Conservation (phyloP, 108 stramenopile species). For the Nannochloropsis salina region DNA sequence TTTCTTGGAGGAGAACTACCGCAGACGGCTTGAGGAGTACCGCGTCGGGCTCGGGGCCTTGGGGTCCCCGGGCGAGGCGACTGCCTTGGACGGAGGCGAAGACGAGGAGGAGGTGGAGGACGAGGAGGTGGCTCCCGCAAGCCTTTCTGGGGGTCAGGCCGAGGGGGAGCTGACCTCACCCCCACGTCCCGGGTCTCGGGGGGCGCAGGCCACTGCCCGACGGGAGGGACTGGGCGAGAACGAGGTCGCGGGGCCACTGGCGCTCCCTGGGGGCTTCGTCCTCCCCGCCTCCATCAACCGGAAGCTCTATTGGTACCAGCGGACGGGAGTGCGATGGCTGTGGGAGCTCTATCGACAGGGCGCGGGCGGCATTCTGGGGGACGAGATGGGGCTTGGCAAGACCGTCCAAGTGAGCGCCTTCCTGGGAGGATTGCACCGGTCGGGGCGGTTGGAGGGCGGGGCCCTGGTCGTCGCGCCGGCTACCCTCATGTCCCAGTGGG, state of each 20-base stretch:
- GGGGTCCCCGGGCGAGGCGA: not conserved
- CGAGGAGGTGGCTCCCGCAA: not conserved
- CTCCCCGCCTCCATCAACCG: conserved; percentile 23
- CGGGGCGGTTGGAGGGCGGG: conserved; percentile 61
- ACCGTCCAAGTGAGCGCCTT: conserved; percentile 85
- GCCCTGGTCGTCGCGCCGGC: conserved; percentile 78
- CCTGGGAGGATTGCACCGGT: conserved; percentile 72
- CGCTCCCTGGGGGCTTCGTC: not conserved
- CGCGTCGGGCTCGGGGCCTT: not conserved
- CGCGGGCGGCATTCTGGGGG: conserved; percentile 84
- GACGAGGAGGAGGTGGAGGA: not conserved
- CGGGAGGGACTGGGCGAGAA: not conserved
- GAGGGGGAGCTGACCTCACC: too few species aligned
- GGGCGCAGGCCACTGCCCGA: not conserved
- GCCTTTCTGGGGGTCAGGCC: too few species aligned
- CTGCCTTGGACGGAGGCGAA: not conserved
- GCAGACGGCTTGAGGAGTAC: conserved; percentile 36
- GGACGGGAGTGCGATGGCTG: conserved; percentile 77
- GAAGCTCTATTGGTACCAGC: conserved; percentile 4
- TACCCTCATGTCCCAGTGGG: conserved; percentile 89
- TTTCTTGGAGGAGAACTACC: conserved; percentile 46
- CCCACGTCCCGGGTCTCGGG: not conserved
- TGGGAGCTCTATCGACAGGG: conserved; percentile 86
- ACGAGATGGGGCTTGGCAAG: conserved; percentile 92
- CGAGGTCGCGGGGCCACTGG: conserved; percentile 24